Base-by-base conservation (phyloP, 306 rosid genomes). In the Ceratonia siliqua region DNA sequence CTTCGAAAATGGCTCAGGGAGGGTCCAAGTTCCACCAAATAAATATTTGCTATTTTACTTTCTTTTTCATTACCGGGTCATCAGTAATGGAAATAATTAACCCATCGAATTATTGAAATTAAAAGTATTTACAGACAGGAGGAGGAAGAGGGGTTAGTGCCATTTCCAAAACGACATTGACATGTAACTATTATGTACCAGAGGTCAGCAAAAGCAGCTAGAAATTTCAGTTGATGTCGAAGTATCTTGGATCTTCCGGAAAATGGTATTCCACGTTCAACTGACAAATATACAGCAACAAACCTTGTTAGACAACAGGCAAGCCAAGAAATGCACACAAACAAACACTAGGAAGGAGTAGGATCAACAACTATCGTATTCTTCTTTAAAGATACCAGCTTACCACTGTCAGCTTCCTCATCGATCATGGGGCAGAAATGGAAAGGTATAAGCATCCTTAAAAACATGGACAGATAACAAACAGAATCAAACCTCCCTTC, bases 241-340 rank as follows among this genome's bases (percentile, higher is more conserved):
- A 93, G 85, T 93, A 93, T 67, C 91, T 91, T 13, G 97, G 98
- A 81, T 93, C 90, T 69, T 91, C 98, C 39, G 98, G 98, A 81
- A 86, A 93, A 86, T 93, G 98, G 81, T 91, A 91, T 75, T 91
- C 98, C 89, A 88, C 92, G 46, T 83, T 93, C 88, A 91, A 83
- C 98, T 93, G 98, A 75, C 63, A 88, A 75, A 68, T 0, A 42
- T 6, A 72, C 48, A 52, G 18, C 13, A 76, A 72, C 25, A 79
- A 38, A 55, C 58, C 49, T 27, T 58, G 75, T 72, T 24, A 87
- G 76, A 71, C 5, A 32, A 39, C 35, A 72, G 2, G 24, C 50
- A 28, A 41, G 42, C 57, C 41, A 66, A 58, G 7, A 55, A 48
- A 57, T 45, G 69, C 63, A 24, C 27, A 22, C 75, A 57, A 27